These are phyloP conservation scores for Fibroporia radiculosa DNA, from an alignment of 768 basidiomycete genomes.

Conservation along the genomic window DNA sequence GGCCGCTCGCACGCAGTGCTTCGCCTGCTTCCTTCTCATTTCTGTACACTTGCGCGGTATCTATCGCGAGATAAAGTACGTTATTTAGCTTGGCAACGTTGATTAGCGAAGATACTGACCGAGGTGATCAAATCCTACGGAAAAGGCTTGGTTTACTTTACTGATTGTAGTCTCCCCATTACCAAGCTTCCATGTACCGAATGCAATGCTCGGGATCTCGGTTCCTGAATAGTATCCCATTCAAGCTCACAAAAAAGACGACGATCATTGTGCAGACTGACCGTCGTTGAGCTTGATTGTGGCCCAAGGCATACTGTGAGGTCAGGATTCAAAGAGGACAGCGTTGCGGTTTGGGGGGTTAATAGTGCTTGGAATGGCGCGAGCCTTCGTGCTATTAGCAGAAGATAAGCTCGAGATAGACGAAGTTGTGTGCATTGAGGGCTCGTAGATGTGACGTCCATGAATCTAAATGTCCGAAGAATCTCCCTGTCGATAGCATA, in stretches of 20 bases:
- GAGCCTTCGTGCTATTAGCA: too few species aligned
- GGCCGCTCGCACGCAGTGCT: conserved; percentile 43
- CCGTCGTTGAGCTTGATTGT: conserved; percentile 52
- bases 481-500: too few species aligned
- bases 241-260: background rate
- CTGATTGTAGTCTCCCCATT: conserved; percentile 44
- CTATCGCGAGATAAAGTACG: conserved; percentile 29
- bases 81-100: background rate
- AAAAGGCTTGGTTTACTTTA: conserved; percentile 55
- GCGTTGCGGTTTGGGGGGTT: too few species aligned
- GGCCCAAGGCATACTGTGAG: conserved; percentile 50
- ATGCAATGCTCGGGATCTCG: conserved; percentile 43
- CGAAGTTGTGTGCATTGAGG: too few species aligned
- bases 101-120: conserved; percentile 29
- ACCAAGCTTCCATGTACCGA: conserved; percentile 59
- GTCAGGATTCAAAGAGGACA: background rate
- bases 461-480: too few species aligned
- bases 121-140: conserved; percentile 54
- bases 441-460: too few species aligned
- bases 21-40: conserved; percentile 53
- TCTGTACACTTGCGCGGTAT: conserved; percentile 52
- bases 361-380: too few species aligned
- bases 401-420: too few species aligned
- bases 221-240: conserved; percentile 27
- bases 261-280: conserved; percentile 16